Evolutionary conservation across 2,329 filamentous ascomycete species (phyloP).

Genomic region (Delphinella strobiligena): DNA sequence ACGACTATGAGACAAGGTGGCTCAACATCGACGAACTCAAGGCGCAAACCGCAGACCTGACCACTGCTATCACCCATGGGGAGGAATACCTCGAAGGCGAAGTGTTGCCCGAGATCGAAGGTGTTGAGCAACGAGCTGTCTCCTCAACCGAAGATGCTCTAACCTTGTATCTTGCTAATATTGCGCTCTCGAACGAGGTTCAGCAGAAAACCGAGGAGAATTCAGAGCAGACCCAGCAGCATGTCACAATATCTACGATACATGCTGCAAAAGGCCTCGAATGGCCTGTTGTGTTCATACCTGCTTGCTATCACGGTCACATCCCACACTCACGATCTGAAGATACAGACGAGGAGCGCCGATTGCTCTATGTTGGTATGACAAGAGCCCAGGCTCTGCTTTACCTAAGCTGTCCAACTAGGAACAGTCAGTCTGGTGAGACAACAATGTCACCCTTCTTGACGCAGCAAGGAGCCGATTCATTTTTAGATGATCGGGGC

Average conservation of each 20-base stretch:
- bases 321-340: slow-evolving; percentile 83
- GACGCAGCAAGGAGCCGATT: slow-evolving; percentile 39
- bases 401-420: slow-evolving; percentile 70
- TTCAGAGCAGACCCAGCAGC: slow-evolving; percentile 34
- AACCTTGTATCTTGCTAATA: slow-evolving; percentile 75
- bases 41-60: slow-evolving; percentile 62
- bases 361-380: slow-evolving; percentile 92
- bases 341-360: slow-evolving; percentile 74
- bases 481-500: slow-evolving; percentile 48
- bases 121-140: slow-evolving; percentile 47
- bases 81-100: slow-evolving; percentile 33
- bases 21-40: slow-evolving; percentile 85
- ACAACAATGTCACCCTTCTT: slow-evolving; percentile 65
- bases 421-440: slow-evolving; percentile 49
- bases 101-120: slow-evolving; percentile 54
- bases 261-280: slow-evolving; percentile 93
- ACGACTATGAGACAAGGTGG: slow-evolving; percentile 71
- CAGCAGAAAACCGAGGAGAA: slow-evolving; percentile 50
- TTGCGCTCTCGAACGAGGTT: slow-evolving; percentile 71
- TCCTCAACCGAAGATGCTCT: slow-evolving; percentile 50
- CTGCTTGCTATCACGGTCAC: slow-evolving; percentile 76
- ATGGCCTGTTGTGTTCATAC: slow-evolving; percentile 92
- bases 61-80: slow-evolving; percentile 30
- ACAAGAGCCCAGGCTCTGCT: slow-evolving; percentile 78
- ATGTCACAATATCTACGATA: slow-evolving; percentile 84